Percentiles rank a stretch among this genome's conserved stretches.
Evolutionary conservation across 129 eudicot species (phyloP).

Genomic region (Escallonia herrerae): DNA sequence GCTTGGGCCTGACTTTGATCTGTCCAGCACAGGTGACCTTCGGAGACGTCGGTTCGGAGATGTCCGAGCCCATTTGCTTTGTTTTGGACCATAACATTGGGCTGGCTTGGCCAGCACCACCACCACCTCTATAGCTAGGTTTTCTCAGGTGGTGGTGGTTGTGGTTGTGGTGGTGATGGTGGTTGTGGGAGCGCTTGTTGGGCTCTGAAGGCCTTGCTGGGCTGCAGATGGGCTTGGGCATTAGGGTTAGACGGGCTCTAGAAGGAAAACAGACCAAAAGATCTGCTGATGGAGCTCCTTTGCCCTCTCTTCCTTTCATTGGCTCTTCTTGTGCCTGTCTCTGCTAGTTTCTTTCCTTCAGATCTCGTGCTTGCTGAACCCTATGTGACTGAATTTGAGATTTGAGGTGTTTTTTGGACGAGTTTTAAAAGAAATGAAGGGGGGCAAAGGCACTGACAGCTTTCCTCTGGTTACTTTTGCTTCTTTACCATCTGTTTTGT

Average conservation of each 20-base stretch:
- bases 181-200: constrained; percentile 30
- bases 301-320: constrained; percentile 67
- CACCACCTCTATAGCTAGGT: constrained; percentile 26
- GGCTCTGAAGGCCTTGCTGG: constrained; percentile 40
- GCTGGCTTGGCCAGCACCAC: constrained; percentile 39
- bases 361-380: constrained; percentile 15
- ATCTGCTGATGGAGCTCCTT: constrained; percentile 64
- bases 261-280: constrained; percentile 88
- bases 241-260: constrained; percentile 59
- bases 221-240: constrained; percentile 72
- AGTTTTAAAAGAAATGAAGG: constrained; percentile 35
- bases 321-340: constrained; percentile 3
- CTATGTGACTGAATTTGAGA: neutral
- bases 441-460: constrained; percentile 23
- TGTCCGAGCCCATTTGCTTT: constrained; percentile 32
- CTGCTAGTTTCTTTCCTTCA: constrained; percentile 12
- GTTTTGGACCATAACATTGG: constrained; percentile 44
- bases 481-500: constrained; percentile 34
- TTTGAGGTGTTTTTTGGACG: constrained; percentile 23
- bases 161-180: constrained; percentile 30
- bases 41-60: constrained; percentile 80
- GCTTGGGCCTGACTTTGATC: constrained; percentile 54
- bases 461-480: constrained; percentile 19
- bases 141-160: constrained; percentile 40
- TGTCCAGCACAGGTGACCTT: constrained; percentile 92